Base-by-base conservation (phyloP, 2,329 filamentous ascomycete genomes). In the Thelonectria rubi region DNA sequence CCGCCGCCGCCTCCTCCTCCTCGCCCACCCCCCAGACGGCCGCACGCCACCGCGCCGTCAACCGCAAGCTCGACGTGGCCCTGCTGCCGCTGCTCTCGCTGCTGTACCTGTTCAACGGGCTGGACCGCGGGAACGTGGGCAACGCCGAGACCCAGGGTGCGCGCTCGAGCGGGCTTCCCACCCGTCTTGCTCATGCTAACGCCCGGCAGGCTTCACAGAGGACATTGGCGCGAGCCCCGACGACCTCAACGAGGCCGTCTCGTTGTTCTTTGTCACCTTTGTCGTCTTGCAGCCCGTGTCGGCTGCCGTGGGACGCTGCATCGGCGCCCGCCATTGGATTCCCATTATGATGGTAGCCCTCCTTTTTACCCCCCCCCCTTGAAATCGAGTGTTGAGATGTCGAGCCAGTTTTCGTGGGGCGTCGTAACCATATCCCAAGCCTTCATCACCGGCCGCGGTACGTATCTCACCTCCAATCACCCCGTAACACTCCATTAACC, bases 41-140 rank as follows among this genome's bases (percentile, higher is more conserved):
- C 40, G 58, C 55, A 24, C 57, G 55, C 46, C 69, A 63, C 20
- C 61, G 55, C 30, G 58, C 65, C 11, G 46, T 78, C 53, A 78
- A 78, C 60, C 70, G 74, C 20, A 78, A 77, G 62, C 64, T 77
- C 26, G 78, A 80, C 52, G 30, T 76, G 18, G 70, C 73, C 17
- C 69, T 79, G 3, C 67, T 79, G 9, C 78, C 77, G 5, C 68
- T 79, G 6, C 65, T 80, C 2, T 79, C 77, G 12, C 67, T 78
- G 10, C 69, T 80, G 15, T 80, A 79, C 46, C 69, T 80, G 3
- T 77, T 79, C 62, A 80, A 80, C 57, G 76, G 77, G 1, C 72
- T 80, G 2, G 78, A 80, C 60, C 73, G 77, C 32, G 73, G 76
- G 20, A 80, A 80, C 26, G 71, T 80, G 32, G 78, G 78, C 26